Evolutionary conservation across 176 grass and related monocot species (phyloP).

Genomic region (Cenchrus fungigraminus): DNA sequence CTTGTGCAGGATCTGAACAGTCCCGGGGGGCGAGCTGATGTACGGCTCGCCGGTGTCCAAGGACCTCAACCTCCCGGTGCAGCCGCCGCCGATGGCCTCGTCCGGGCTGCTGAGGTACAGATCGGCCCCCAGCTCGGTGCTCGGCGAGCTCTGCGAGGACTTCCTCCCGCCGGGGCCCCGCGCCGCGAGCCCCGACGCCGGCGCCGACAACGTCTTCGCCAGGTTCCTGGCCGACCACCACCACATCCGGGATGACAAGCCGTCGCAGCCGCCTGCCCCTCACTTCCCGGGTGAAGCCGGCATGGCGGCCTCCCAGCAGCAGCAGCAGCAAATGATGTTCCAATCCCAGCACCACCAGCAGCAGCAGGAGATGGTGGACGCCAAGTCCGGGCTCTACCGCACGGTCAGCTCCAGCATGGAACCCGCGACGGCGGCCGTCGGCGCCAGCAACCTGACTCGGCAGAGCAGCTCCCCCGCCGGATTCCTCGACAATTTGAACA

Average conservation of each 20-base stretch:
- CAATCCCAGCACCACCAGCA: constrained; percentile 54
- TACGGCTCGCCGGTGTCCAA: constrained; percentile 87
- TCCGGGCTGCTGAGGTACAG: constrained; percentile 83
- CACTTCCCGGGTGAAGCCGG: constrained; percentile 61
- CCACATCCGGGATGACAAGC: constrained; percentile 57
- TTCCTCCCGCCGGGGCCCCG: constrained; percentile 56
- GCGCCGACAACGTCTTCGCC: constrained; percentile 74
- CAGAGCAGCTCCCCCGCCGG: constrained; percentile 94
- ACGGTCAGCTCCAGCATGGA: constrained; percentile 65
- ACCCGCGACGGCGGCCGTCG: constrained; percentile 11
- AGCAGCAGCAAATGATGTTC: constrained; percentile 73
- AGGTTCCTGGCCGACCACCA: constrained; percentile 68
- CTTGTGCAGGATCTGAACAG: constrained; percentile 10
- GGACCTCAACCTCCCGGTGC: constrained; percentile 83
- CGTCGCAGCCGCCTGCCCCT: constrained; percentile 15
- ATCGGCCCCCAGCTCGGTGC: constrained; percentile 76
- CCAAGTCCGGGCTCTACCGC: constrained; percentile 62
- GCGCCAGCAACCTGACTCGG: constrained; percentile 58
- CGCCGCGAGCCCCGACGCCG: constrained; percentile 59
- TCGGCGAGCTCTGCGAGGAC: constrained; percentile 84
- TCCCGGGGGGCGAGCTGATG: constrained; percentile 42
- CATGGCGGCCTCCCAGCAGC: constrained; percentile 44
- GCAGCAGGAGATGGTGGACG: constrained; percentile 47
- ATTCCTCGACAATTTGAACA: constrained; percentile 75
- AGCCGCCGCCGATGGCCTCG: constrained; percentile 68